Base-by-base conservation (phyloP, 1,284 basidiomycete genomes). In the Ceratobasidium sp. region DNA sequence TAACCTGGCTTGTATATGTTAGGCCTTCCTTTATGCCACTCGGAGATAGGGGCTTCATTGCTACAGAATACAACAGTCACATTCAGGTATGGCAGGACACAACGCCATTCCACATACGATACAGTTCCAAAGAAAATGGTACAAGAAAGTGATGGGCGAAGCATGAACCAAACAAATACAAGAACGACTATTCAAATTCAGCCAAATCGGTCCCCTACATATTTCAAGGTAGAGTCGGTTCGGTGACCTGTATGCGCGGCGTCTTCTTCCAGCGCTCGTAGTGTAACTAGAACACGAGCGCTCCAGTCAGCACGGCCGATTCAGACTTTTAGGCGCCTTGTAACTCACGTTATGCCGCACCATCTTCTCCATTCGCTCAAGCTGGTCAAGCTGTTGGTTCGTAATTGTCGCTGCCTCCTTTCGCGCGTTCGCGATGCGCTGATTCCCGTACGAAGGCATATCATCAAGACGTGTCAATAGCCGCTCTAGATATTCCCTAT, bases 331-430 rank as follows among this genome's bases (percentile, higher is more conserved):
- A 18, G 23, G 39, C 3, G 15, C 23, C 39, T 3, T 18, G n/a
- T 13, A 7, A 42, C 72, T 66, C 40, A 76, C 72, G 39, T 76
- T 76, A 26, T 76, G 60, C 33, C 61, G 60, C 46, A 76, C 51
- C 72, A 76, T 76, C 72, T 76, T 76, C 72, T 76, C 72, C 72
- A 76, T 76, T 15, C 72, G 60, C 15, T 55, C 51, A 28, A 76
- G 51, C 28, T 76, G 44, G 23, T 76, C 61, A 39, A 76, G 49
- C 26, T 76, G 72, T 18, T 66, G 42, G 13, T 66, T 44, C 10
- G 53, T 39, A 28, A 53, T 55, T 5, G 5, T 55, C 15, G 49
- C 72, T 12, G 42, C 60, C 61, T 49, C 28, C 61, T 49, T 64
- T 23, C 72, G 72, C 23, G 72, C 49, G 13, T 42, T n/a, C 26